Base-by-base conservation (phyloP, 1,139 yeast species). In the Geotrichum klebahnii region DNA sequence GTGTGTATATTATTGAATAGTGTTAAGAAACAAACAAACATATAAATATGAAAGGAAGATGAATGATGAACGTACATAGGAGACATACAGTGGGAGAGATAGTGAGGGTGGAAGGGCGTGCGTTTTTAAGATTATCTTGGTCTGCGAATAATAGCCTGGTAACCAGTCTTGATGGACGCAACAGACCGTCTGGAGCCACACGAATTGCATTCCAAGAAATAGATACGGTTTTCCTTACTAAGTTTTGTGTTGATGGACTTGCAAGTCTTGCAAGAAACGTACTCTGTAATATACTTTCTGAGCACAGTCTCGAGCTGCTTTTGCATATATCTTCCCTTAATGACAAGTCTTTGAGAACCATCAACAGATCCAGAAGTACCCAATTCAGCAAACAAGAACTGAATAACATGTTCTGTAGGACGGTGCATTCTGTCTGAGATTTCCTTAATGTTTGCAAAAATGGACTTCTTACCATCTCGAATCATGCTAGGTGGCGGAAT, bases 361-460 rank as follows among this genome's bases (percentile, higher is more conserved):
- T 92, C 99, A 56, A 92, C 92, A 53, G 97, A 90, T 67, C 99
- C 99, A 2, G 97, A 88, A 22, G 99, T 92, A 82, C 98, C 99
- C 79, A 92, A 78, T 76, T 92, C 99, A 1, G 98, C 97, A 72
- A 92, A 94, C 72, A 92, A 74, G 72, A 86, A 92, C 75, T 89
- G 97, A 69, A 90, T 92, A 60, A 92, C 83, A 73, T 94, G 98
- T 65, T 92, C 98, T 60, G 96, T 94, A 52, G 90, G 87, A 75
- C 99, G 84, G 73, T 90, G 97, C 75, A 92, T 79, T 54, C 90
- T 92, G 61, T 88, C 87, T 58, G 96, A 81, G 61, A 92, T 92
- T 65, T 87, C 96, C 74, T 90, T 95, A 58, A 92, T 90, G 70
- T 92, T 92, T 62, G 96, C 90, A 69, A 94, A 92, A 65, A 90